phyloP scores from a whole-genome alignment of 768 basidiomycete species.

The Rhizopogon sp. region DNA sequence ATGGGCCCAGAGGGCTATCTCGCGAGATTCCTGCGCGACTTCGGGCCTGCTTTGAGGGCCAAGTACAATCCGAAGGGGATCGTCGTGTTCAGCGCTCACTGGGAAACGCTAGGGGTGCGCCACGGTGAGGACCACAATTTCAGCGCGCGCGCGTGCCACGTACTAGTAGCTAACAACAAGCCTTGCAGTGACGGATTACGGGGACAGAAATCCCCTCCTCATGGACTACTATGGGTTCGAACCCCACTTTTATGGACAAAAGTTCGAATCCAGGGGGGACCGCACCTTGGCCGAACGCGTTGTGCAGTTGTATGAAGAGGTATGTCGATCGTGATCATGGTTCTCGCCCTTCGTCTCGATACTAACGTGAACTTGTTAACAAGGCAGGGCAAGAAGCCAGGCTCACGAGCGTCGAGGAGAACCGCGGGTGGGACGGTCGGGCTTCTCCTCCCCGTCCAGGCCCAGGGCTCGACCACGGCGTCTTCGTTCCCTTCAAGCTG shows the following conservation, averaged over 20 bases:
- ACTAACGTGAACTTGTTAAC: background rate
- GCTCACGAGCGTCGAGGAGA: constrained; percentile 42
- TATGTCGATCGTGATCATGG: constrained; percentile 9
- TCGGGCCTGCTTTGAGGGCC: constrained; percentile 56
- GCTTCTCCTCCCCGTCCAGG: constrained; percentile 41
- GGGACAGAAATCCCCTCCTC: constrained; percentile 67
- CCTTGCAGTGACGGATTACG: constrained; percentile 66
- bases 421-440: constrained; percentile 61
- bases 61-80: constrained; percentile 80
- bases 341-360: background rate
- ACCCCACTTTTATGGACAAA: constrained; percentile 50
- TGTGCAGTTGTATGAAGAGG: constrained; percentile 56
- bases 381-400: constrained; percentile 54
- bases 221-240: constrained; percentile 75
- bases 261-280: constrained; percentile 68
- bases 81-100: constrained; percentile 80
- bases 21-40: constrained; percentile 54
- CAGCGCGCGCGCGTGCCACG: background rate
- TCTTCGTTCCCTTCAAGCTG: constrained; percentile 72
- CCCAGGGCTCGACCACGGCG: constrained; percentile 73
- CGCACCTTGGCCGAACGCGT: constrained; percentile 49
- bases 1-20: constrained; percentile 51
- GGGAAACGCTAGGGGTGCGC: constrained; percentile 60
- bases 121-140: constrained; percentile 36
- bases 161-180: background rate